Percentiles rank a stretch among this genome's conserved stretches.
Evolutionary conservation across 1,284 basidiomycete species (phyloP).

Genomic region (Vanrija sp.): DNA sequence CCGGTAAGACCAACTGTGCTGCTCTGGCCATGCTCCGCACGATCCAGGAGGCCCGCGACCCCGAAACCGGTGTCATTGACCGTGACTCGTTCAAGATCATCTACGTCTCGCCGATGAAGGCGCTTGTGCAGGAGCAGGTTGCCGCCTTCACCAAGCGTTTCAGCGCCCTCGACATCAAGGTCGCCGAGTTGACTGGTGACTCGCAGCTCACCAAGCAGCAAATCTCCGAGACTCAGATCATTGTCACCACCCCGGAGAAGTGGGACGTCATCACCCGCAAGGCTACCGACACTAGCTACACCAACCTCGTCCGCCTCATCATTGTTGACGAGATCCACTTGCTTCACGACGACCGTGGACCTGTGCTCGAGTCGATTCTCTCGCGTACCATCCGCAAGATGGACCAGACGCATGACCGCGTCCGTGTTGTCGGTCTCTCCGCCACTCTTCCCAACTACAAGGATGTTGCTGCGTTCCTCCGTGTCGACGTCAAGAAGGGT

Average conservation of each 20-base stretch:
- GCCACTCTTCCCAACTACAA: constrained; percentile 97
- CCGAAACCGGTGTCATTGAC: constrained; percentile 78
- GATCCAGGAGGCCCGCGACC: constrained; percentile 76
- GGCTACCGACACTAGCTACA: constrained; percentile 93
- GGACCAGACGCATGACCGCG: constrained; percentile 90
- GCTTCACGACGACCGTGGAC: constrained; percentile 96
- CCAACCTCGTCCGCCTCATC: constrained; percentile 91
- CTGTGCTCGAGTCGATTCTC: constrained; percentile 89
- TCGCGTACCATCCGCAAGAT: constrained; percentile 88
- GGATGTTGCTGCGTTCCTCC: constrained; percentile 97
- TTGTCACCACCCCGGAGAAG: constrained; percentile 98
- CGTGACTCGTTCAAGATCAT: constrained; percentile 93
- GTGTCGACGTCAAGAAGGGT: constrained; percentile 87
- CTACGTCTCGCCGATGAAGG: constrained; percentile 99
- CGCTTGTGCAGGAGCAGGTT: constrained; percentile 95
- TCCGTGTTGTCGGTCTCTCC: constrained; percentile 90
- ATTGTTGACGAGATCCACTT: constrained; percentile 99
- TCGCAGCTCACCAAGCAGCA: constrained; percentile 98
- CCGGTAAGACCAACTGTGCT: constrained; percentile 99
- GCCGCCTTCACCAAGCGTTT: constrained; percentile 87
- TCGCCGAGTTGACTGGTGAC: constrained; percentile 96
- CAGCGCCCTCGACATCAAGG: constrained; percentile 73
- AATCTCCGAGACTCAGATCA: constrained; percentile 95
- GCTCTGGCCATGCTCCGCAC: constrained; percentile 91
- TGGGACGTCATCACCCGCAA: constrained; percentile 99